Conservation (phyloP, 2,329 filamentous ascomycete genomes). For the Dothidotthia symphoricarpi region DNA sequence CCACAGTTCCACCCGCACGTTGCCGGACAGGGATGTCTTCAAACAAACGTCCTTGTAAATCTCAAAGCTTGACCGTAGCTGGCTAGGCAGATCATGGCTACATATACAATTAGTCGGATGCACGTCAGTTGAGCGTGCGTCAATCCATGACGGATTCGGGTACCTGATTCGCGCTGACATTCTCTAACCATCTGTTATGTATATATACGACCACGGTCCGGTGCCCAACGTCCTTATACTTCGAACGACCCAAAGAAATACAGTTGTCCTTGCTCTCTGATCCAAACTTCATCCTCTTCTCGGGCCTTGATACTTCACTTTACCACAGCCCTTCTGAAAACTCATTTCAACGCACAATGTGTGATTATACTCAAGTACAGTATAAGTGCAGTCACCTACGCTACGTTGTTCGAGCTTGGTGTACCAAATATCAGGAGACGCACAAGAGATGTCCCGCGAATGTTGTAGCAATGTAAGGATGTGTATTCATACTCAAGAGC, state of each 20-base stretch:
- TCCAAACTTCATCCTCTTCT: neutral
- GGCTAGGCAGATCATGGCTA: conserved; percentile 18
- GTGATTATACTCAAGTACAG: conserved; percentile 60
- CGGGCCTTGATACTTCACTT: conserved; percentile 7
- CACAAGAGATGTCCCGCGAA: conserved; percentile 57
- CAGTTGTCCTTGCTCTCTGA: conserved; percentile 1
- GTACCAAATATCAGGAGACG: conserved; percentile 53
- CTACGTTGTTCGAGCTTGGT: conserved; percentile 58
- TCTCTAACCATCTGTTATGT: conserved; percentile 10
- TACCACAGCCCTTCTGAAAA: conserved; percentile 3
- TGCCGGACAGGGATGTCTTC: too few relatives aligned
- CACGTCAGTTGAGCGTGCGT: conserved; percentile 18
- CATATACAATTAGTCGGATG: conserved; percentile 15
- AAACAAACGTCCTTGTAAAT: too few relatives aligned
- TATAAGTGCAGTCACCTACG: conserved; percentile 57
- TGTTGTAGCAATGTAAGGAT: conserved; percentile 51
- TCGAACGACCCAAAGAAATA: conserved; percentile 7
- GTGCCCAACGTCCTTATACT: conserved; percentile 18
- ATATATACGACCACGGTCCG: conserved; percentile 16
- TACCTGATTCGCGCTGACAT: conserved; percentile 24
- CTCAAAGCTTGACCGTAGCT: too few relatives aligned
- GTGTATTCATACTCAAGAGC: neutral
- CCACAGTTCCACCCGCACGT: too few relatives aligned
- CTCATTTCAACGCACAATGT: conserved; percentile 45
- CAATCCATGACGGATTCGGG: conserved; percentile 16